Conservation (phyloP, 1,139 yeast genomes). For the Suhomyces panamericanus region DNA sequence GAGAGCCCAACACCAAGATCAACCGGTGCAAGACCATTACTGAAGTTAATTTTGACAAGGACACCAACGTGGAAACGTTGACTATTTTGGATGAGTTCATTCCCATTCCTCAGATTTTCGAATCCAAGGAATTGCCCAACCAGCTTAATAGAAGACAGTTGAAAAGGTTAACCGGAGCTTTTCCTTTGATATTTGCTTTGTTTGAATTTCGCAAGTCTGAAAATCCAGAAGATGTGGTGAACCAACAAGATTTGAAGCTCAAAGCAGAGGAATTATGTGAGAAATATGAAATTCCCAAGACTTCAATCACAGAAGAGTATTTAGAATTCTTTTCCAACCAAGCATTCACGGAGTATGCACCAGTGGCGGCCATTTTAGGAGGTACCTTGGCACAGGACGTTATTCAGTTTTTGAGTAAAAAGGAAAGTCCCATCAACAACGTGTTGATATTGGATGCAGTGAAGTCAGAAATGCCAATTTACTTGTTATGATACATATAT, state of each 20-base stretch:
- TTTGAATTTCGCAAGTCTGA: constrained; percentile 40
- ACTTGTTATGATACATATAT: constrained; percentile 28
- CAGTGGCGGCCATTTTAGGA: constrained; percentile 86
- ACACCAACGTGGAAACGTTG: constrained; percentile 49
- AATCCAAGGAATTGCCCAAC: constrained; percentile 40
- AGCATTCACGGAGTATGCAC: constrained; percentile 71
- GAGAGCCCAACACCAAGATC: constrained; percentile 47
- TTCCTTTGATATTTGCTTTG: constrained; percentile 63
- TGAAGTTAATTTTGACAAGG: constrained; percentile 34
- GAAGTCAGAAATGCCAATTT: constrained; percentile 75
- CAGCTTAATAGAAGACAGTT: constrained; percentile 57
- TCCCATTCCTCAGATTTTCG: constrained; percentile 31
- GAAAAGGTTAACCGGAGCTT: constrained; percentile 56
- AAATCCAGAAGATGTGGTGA: constrained; percentile 28
- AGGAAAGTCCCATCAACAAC: constrained; percentile 82
- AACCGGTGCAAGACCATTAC: constrained; percentile 54
- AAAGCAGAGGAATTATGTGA: constrained; percentile 28
- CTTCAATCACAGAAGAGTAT: constrained; percentile 39
- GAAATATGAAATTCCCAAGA: constrained; percentile 37
- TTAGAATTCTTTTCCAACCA: constrained; percentile 47
- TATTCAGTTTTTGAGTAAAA: constrained; percentile 73
- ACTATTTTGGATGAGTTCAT: constrained; percentile 57
- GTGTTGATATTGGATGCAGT: constrained; percentile 73
- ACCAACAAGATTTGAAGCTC: constrained; percentile 33
- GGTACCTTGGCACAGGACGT: constrained; percentile 92